Evolutionary conservation across 306 rosid genomes (phyloP).

Genomic region (Carpinus viminea): DNA sequence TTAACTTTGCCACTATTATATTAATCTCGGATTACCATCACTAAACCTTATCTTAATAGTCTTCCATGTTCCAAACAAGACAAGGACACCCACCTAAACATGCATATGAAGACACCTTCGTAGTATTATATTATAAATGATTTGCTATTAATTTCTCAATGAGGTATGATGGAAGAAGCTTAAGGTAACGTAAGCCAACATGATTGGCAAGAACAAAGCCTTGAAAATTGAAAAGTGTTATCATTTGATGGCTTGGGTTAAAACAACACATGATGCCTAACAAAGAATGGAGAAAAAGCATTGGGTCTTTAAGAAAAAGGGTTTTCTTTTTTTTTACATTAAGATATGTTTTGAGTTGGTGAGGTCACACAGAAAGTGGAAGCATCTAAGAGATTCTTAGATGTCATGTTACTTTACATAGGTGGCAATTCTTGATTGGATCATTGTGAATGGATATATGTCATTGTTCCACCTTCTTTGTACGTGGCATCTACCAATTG

Average conservation of each 20-base stretch:
- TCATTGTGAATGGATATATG: constrained; percentile 17
- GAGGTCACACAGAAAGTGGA: constrained; percentile 47
- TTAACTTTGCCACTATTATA: neutral
- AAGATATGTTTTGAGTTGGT: constrained; percentile 28
- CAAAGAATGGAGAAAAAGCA: constrained; percentile 33
- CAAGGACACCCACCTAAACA: too few relatives aligned
- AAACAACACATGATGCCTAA: neutral
- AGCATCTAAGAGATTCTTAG: constrained; percentile 37
- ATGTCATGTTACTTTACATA: constrained; percentile 41
- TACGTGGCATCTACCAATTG: neutral
- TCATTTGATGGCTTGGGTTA: neutral
- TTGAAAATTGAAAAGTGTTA: too few relatives aligned
- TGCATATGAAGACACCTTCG: too few relatives aligned
- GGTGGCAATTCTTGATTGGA: constrained; percentile 8
- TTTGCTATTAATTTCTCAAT: too few relatives aligned
- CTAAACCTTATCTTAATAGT: constrained; percentile 10
- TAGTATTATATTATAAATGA: too few relatives aligned
- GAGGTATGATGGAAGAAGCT: too few relatives aligned
- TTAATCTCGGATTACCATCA: neutral
- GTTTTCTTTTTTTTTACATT: neutral
- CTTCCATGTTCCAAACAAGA: too few relatives aligned
- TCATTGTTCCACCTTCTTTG: constrained; percentile 32
- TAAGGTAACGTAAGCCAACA: too few relatives aligned
- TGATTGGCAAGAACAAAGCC: too few relatives aligned
- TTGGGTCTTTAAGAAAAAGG: constrained; percentile 6